Conservation (phyloP, 164 flowering plant species). For the Chloranthus sessilifolius region DNA sequence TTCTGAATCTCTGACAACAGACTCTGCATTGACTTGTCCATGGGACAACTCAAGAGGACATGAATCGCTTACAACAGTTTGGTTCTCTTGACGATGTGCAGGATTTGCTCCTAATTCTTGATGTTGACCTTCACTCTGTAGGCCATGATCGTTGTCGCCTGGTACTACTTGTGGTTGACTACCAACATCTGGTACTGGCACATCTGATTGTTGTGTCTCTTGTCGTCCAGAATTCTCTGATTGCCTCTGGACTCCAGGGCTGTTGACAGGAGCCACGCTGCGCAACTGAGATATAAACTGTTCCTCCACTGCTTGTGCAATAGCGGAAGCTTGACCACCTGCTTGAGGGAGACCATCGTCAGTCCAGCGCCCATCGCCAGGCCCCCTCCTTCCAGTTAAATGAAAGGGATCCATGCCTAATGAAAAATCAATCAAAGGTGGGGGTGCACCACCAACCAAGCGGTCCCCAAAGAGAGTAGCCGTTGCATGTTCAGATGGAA, state of each 20-base stretch:
- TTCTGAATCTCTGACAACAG: slow-evolving; percentile 26
- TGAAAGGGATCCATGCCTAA: slow-evolving; percentile 75
- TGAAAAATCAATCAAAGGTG: slow-evolving; percentile 72
- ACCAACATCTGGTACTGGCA: slow-evolving; percentile 22
- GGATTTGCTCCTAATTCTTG: slow-evolving; percentile 23
- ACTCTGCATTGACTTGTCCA: slow-evolving; percentile 25
- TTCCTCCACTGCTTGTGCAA: slow-evolving; percentile 88
- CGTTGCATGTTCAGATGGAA: slow-evolving; percentile 61
- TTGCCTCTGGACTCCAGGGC: slow-evolving; percentile 31
- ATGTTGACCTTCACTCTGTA: slow-evolving; percentile 31
- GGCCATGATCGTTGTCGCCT: slow-evolving; percentile 27
- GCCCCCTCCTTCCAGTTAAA: slow-evolving; percentile 63
- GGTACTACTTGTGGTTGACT: slow-evolving; percentile 25
- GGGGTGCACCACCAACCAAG: slow-evolving; percentile 54
- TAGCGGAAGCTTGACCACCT: slow-evolving; percentile 61
- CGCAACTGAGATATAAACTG: slow-evolving; percentile 62
- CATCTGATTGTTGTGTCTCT: slow-evolving; percentile 34
- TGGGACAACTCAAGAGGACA: slow-evolving; percentile 6
- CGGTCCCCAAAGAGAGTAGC: slow-evolving; percentile 62
- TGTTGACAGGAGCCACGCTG: slow-evolving; percentile 30
- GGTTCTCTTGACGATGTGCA: slow-evolving; percentile 23
- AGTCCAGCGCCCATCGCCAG: slow-evolving; percentile 89
- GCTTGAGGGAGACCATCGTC: slow-evolving; percentile 97
- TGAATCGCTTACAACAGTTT: slow-evolving; percentile 23
- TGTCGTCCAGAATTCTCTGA: slow-evolving; percentile 33